Conservation (phyloP, 2,329 filamentous ascomycete genomes). For the Cladophialophora bantiana region DNA sequence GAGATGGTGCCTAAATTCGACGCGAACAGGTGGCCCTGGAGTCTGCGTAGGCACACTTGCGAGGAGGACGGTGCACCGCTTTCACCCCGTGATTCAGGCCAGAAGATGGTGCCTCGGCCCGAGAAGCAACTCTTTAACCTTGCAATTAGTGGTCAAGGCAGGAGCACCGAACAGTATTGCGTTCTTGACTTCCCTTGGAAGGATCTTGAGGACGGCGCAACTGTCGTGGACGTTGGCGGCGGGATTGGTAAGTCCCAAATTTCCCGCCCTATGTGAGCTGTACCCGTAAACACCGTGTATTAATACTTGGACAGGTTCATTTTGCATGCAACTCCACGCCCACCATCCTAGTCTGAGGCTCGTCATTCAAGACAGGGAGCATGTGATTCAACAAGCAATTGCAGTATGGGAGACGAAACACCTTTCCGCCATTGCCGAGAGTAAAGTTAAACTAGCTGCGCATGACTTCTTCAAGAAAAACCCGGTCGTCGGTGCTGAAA, state of each 20-base stretch:
- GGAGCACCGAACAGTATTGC: not conserved
- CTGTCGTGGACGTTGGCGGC: conserved; percentile 23
- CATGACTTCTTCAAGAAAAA: conserved; percentile 23
- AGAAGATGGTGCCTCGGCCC: conserved; percentile 14
- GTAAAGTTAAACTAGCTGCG: conserved; percentile 7
- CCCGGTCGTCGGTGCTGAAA: conserved; percentile 13
- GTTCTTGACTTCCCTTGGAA: conserved; percentile 22
- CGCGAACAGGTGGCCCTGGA: conserved; percentile 7
- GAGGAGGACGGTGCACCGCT: not conserved
- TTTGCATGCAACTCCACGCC: conserved; percentile 20
- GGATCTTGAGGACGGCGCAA: conserved; percentile 4
- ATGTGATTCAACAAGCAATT: conserved; percentile 18
- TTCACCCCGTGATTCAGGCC: not conserved
- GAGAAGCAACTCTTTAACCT: conserved; percentile 21
- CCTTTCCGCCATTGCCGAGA: conserved; percentile 1
- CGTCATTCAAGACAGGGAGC: conserved; percentile 22
- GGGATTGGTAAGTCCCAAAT: conserved; percentile 17
- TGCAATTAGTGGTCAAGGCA: conserved; percentile 14
- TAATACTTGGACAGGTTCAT: conserved; percentile 13
- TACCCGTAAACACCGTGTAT: not conserved
- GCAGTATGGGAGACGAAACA: conserved; percentile 9
- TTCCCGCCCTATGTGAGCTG: not conserved
- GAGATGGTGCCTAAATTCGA: conserved; percentile 13
- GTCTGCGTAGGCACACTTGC: not conserved
- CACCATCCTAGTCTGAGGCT: conserved; percentile 15